phyloP scores from a whole-genome alignment of 306 rosid genomes.

The Carpinus viminea region DNA sequence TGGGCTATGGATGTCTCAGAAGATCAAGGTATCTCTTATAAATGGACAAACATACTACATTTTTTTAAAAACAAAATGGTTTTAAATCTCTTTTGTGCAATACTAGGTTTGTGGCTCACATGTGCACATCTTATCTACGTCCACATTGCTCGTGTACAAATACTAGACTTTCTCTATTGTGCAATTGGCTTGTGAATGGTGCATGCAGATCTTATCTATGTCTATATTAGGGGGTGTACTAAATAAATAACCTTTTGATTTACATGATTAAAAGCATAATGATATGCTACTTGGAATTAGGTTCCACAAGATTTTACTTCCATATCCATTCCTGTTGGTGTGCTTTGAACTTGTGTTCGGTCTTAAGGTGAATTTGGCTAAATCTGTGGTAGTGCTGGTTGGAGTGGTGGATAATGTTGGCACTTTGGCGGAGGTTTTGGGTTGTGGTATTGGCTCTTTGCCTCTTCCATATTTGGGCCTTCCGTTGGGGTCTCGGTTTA shows the following conservation, averaged over 20 bases:
- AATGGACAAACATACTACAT: conserved; percentile 9
- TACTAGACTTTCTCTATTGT: neutral
- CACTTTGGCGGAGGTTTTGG: too few relatives aligned
- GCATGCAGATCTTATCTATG: neutral
- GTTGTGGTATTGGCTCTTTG: too few relatives aligned
- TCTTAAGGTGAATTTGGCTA: too few relatives aligned
- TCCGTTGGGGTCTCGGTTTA: too few relatives aligned
- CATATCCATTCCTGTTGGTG: too few relatives aligned
- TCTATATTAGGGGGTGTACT: neutral
- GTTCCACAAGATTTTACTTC: too few relatives aligned
- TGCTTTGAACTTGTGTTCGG: too few relatives aligned
- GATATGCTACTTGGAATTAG: too few relatives aligned
- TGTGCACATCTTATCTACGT: neutral
- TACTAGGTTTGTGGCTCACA: neutral
- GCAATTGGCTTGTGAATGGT: neutral
- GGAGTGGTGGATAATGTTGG: too few relatives aligned
- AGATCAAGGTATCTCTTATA: conserved; percentile 63
- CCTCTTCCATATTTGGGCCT: too few relatives aligned
- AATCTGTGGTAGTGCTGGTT: too few relatives aligned
- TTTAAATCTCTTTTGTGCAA: neutral
- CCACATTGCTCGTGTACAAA: neutral
- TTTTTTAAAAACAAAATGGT: conserved; percentile 7
- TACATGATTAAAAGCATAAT: neutral
- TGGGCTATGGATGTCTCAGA: conserved; percentile 86
- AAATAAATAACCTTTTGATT: neutral